phyloP scores from a whole-genome alignment of 2,329 filamentous ascomycete species.

The Nemania serpens region DNA sequence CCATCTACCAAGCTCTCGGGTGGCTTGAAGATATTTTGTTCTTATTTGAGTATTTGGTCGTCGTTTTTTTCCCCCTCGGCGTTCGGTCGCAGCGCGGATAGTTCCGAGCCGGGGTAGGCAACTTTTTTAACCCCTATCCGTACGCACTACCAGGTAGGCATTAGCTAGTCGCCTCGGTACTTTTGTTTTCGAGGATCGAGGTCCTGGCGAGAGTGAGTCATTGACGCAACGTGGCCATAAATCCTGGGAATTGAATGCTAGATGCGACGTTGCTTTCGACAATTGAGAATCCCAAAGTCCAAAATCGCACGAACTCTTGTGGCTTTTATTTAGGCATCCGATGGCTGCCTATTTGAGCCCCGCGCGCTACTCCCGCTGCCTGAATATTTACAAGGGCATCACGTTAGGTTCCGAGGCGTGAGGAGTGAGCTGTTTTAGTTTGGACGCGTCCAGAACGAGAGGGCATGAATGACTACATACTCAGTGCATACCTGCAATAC shows the following conservation, averaged over 20 bases:
- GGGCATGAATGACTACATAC: background rate
- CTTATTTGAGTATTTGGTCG: background rate
- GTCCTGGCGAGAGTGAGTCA: constrained; percentile 1
- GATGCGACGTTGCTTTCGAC: too few species aligned
- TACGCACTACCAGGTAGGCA: too few species aligned
- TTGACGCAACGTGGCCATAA: background rate
- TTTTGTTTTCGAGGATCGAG: too few species aligned
- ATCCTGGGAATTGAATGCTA: background rate
- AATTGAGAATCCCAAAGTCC: too few species aligned
- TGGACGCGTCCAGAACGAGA: background rate
- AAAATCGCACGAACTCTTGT: background rate
- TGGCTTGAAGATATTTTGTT: background rate
- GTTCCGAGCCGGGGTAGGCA: too few species aligned
- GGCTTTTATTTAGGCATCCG: background rate
- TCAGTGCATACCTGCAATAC: too few species aligned
- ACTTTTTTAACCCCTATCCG: too few species aligned
- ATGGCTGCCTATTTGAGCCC: too few species aligned
- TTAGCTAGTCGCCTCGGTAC: too few species aligned
- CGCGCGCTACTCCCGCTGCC: too few species aligned
- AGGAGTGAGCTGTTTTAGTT: too few species aligned
- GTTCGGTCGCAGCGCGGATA: too few species aligned
- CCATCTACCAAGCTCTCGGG: constrained; percentile 17
- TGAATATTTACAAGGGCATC: background rate
- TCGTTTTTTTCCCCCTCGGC: background rate
- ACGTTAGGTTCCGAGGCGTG: background rate